Conservation (phyloP, 345 rosid species). For the Erucastrum elatum region DNA sequence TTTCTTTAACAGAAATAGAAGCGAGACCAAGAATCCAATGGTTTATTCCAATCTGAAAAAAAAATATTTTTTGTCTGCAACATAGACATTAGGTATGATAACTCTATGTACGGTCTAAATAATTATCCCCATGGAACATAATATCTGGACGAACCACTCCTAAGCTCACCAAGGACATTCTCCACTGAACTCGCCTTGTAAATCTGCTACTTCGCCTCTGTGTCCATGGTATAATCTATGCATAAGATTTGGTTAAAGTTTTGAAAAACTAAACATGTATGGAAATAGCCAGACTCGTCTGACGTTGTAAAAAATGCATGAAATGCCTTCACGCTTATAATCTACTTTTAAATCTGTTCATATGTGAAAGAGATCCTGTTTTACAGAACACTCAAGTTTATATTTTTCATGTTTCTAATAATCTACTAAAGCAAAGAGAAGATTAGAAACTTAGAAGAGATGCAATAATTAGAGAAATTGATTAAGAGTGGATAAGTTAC, state of each 20-base stretch:
- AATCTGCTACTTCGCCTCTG: neutral
- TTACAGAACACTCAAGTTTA: neutral
- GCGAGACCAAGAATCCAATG: neutral
- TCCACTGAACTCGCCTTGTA: neutral
- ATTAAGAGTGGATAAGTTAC: no score
- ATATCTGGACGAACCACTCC: neutral
- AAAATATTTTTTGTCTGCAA: neutral
- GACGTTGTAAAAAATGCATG: neutral
- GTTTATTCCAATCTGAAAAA: neutral
- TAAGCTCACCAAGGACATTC: neutral
- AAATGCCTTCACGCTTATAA: neutral
- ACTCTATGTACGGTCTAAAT: neutral
- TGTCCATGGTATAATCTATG: neutral
- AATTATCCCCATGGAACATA: neutral
- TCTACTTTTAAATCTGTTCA: neutral
- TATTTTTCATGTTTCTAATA: neutral
- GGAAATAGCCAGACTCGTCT: neutral
- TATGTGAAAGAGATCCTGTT: neutral
- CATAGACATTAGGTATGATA: neutral
- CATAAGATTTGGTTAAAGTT: no score
- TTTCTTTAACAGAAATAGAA: neutral
- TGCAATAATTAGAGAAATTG: neutral
- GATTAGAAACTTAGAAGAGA: neutral
- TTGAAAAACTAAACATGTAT: neutral
- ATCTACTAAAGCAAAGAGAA: neutral